Conservation (phyloP, 108 stramenopile species). For the Nitzschia putrida region DNA sequence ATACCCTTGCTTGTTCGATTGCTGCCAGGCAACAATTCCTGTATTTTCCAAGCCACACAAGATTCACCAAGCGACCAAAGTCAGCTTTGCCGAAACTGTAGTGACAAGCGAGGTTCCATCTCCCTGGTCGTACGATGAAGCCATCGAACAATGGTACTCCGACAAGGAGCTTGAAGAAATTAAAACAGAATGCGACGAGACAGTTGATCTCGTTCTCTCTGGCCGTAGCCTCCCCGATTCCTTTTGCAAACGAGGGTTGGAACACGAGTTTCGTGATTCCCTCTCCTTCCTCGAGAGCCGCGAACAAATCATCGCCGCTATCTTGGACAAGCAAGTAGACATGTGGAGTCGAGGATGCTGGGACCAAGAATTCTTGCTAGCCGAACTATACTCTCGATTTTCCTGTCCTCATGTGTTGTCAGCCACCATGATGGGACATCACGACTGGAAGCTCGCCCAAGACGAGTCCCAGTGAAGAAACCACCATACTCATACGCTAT, state of each 20-base stretch:
- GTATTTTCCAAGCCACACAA: too few species aligned
- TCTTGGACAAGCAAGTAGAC: conserved; percentile 12
- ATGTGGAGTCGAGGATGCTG: neutral
- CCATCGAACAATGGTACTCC: neutral
- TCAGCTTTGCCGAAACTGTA: neutral
- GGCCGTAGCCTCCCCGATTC: neutral
- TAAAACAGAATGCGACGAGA: conserved; percentile 2
- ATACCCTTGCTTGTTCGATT: too few species aligned
- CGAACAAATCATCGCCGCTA: neutral
- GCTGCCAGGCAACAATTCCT: too few species aligned
- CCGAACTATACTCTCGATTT: neutral
- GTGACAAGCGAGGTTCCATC: neutral
- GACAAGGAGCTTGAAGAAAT: neutral
- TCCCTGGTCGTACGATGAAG: neutral
- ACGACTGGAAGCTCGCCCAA: conserved; percentile 12
- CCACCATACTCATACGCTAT: too few species aligned
- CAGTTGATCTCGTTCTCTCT: neutral
- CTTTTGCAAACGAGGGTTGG: conserved; percentile 10
- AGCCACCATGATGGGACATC: conserved; percentile 1
- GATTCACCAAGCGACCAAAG: neutral
- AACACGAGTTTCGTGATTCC: neutral
- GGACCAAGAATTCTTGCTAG: neutral
- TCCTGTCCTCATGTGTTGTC: neutral
- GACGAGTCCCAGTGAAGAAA: neutral
- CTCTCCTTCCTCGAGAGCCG: neutral